Evolutionary conservation across 2,329 filamentous ascomycete species (phyloP).

Genomic region (Pestalotiopsis sp.): DNA sequence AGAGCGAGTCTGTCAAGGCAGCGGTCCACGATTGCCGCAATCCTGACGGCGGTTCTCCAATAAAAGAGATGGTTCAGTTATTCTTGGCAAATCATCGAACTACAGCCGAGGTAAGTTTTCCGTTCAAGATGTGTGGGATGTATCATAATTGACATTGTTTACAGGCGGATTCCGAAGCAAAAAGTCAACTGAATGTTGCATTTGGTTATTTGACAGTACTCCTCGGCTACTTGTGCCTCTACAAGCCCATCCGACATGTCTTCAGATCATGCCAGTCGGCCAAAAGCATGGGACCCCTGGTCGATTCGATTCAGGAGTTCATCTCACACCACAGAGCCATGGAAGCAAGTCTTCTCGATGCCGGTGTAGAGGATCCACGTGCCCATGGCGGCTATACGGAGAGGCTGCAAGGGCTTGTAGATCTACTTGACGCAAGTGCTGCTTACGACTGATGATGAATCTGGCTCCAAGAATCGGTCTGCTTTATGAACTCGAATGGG

Average conservation of each 20-base stretch:
- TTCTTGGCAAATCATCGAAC: conserved; percentile 71
- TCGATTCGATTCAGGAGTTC: conserved; percentile 58
- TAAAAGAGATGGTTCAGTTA: conserved; percentile 63
- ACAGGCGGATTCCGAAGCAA: conserved; percentile 71
- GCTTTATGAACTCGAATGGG: background rate
- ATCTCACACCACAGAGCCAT: conserved; percentile 53
- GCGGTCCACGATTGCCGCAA: conserved; percentile 43
- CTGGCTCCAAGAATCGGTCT: background rate
- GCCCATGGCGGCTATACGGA: conserved; percentile 36
- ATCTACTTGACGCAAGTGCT: conserved; percentile 36
- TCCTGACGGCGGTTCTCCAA: conserved; percentile 39
- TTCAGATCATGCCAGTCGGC: conserved; percentile 45
- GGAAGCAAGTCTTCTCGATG: conserved; percentile 38
- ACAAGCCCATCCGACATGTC: conserved; percentile 43
- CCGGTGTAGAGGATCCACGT: conserved; percentile 34
- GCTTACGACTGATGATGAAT: conserved; percentile 24
- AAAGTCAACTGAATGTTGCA: conserved; percentile 78
- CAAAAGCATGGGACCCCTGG: conserved; percentile 46
- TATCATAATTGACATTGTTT: conserved; percentile 16
- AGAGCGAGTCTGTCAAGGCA: conserved; percentile 64
- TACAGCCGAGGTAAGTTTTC: conserved; percentile 65
- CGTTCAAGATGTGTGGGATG: background rate
- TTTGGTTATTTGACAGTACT: conserved; percentile 86
- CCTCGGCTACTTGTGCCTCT: conserved; percentile 77
- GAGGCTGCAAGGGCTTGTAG: conserved; percentile 42